Percentiles rank a stretch among this genome's conserved stretches.
Conservation (phyloP, 257 asterid species). For the Plantago major region DNA sequence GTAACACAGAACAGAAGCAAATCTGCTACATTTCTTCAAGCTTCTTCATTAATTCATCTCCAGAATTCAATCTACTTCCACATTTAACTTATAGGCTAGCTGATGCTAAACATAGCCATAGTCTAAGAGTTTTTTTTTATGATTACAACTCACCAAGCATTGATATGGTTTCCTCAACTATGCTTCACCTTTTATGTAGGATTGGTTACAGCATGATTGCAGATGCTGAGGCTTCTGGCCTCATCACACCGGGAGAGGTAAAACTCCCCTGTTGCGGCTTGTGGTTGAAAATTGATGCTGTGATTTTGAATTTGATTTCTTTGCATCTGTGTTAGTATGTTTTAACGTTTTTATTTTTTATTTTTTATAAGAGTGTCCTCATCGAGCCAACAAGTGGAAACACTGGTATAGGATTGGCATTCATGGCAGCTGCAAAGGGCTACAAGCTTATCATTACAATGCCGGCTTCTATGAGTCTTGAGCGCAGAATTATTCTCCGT, state of each 20-base stretch:
- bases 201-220: constrained; percentile 92
- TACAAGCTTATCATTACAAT: constrained; percentile 84
- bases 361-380: constrained; percentile 52
- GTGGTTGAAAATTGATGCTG: not conserved
- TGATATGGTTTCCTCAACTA: not conserved
- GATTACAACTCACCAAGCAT: too few relatives aligned
- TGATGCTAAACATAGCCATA: too few relatives aligned
- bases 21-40: too few relatives aligned
- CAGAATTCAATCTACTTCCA: too few relatives aligned
- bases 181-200: constrained; percentile 35
- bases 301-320: not conserved
- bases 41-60: too few relatives aligned
- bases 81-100: too few relatives aligned
- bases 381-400: constrained; percentile 96
- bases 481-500: constrained; percentile 79
- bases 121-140: too few relatives aligned
- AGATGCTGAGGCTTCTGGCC: constrained; percentile 82
- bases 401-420: constrained; percentile 95
- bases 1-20: too few relatives aligned
- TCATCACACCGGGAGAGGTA: constrained; percentile 87
- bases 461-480: constrained; percentile 93
- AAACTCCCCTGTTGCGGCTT: constrained; percentile 9
- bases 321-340: not conserved
- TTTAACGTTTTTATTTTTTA: constrained; percentile 14
- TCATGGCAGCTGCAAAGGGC: constrained; percentile 91